Conservation (phyloP, 257 asterid genomes). For the Linaria vulgaris region DNA sequence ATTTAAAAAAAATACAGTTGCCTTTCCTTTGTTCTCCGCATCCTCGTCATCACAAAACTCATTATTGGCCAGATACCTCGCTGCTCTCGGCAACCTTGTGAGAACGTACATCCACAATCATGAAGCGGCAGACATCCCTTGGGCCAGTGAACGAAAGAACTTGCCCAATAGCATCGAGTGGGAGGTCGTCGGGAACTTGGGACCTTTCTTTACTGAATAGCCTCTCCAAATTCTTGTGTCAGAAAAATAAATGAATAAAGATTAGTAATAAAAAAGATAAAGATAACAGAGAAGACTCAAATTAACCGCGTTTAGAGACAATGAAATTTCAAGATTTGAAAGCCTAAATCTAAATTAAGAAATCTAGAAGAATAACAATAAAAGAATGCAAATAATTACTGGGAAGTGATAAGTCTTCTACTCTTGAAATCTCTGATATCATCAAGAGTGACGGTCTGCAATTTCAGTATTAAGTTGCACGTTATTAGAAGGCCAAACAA, state of each 20-base stretch:
- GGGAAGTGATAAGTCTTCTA: constrained; percentile 73
- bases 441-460: constrained; percentile 61
- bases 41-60: too few relatives aligned
- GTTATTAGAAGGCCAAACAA: neutral
- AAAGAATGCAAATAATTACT: constrained; percentile 48
- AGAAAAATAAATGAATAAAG: too few relatives aligned
- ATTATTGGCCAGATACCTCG: too few relatives aligned
- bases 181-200: too few relatives aligned
- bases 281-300: constrained; percentile 21
- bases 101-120: too few relatives aligned
- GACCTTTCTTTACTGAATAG: constrained; percentile 75
- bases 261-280: too few relatives aligned
- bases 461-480: constrained; percentile 19
- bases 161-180: too few relatives aligned
- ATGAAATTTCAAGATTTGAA: neutral
- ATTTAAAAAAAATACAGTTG: too few relatives aligned
- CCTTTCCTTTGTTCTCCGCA: too few relatives aligned
- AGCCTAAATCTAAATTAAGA: neutral
- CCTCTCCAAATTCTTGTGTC: constrained; percentile 81
- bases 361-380: neutral
- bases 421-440: constrained; percentile 79
- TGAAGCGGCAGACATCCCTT: too few relatives aligned
- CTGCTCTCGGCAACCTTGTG: too few relatives aligned
- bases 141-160: too few relatives aligned
- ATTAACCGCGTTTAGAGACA: constrained; percentile 5